Evolutionary conservation across 108 stramenopile genomes (phyloP), one percentile per base, ranked within the genome.

Genomic region (Pelagomonas calceolata): DNA sequence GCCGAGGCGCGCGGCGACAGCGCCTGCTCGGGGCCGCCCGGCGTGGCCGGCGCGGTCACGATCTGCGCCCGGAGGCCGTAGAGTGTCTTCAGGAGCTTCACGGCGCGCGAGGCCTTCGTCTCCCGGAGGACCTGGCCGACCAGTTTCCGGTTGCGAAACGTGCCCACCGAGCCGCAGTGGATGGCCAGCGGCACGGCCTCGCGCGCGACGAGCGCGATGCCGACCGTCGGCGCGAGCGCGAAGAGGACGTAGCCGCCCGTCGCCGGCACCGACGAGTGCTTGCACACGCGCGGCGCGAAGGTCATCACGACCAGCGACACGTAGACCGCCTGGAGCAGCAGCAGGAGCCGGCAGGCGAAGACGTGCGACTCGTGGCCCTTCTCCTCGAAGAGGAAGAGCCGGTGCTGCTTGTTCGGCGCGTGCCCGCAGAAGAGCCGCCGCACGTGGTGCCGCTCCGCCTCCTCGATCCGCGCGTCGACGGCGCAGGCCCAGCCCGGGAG

Each of bases 291-390:
- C 29, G 64, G 69, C n/a, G 63, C 9, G 64, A 82, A 79, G 21
- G 32, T 44, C 32, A 79, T 70, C 7, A 79, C 18, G n/a, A 73
- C 32, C 32, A 78, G 30, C 16, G 80, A 39, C 29, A 34, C 44
- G 44, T 83, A 83, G 18, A 77, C 37, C 30, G 72, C 68, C 12
- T 64, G 64, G 70, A 77, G 77, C 4, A 83, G 29, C 32, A 83
- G 37, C 4, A 78, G 71, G 18, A 72, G n/a, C 63, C 79, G 82
- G 36, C 77, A 66, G 35, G 78, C 68, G 21, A 80, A 18, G 14
- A 66, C 35, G 68, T 76, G 80, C 14, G 68, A 21, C 36, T 73
- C 66, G 16, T 76, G 79, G 16, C 83, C 83, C 14, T 44, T 63
- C 30, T 70, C 51, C 32, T 79, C 79, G 64, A 80, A 65, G 71